These are phyloP conservation scores for Fusarium compactum DNA, from an alignment of 2,329 filamentous ascomycete genomes.

Conservation along the genomic window DNA sequence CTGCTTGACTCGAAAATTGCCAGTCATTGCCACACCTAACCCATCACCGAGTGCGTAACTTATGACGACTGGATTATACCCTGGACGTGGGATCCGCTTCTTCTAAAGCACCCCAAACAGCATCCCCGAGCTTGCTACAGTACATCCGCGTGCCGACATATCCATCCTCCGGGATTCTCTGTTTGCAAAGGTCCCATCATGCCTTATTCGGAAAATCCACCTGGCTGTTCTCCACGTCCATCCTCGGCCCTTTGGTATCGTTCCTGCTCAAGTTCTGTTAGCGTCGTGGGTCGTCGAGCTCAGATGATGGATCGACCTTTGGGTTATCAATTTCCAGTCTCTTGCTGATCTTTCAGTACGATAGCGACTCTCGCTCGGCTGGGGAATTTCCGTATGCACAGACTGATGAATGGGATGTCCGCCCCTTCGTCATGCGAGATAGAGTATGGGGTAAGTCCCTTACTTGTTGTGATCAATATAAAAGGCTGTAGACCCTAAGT, in stretches of 20 bases:
- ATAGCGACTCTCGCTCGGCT: not conserved
- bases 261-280: constrained; percentile 33
- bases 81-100: constrained; percentile 28
- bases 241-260: constrained; percentile 29
- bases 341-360: constrained; percentile 19
- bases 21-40: constrained; percentile 30
- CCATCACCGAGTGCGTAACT: constrained; percentile 20
- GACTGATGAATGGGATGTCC: constrained; percentile 16
- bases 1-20: constrained; percentile 16
- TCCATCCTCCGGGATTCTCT: constrained; percentile 26
- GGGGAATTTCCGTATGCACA: constrained; percentile 16
- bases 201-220: constrained; percentile 27
- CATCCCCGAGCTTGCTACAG: constrained; percentile 3
- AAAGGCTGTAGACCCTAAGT: constrained; percentile 23
- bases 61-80: constrained; percentile 26
- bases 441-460: constrained; percentile 28
- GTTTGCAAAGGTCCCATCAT: constrained; percentile 30
- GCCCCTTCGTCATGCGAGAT: constrained; percentile 26
- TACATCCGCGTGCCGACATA: constrained; percentile 37
- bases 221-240: constrained; percentile 5
- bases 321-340: constrained; percentile 16
- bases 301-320: constrained; percentile 13
- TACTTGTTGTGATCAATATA: constrained; percentile 22
- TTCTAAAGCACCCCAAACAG: constrained; percentile 15
- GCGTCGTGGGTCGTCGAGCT: constrained; percentile 29